Conservation (phyloP, 495 filamentous ascomycete genomes). For the Tuber brumale region DNA sequence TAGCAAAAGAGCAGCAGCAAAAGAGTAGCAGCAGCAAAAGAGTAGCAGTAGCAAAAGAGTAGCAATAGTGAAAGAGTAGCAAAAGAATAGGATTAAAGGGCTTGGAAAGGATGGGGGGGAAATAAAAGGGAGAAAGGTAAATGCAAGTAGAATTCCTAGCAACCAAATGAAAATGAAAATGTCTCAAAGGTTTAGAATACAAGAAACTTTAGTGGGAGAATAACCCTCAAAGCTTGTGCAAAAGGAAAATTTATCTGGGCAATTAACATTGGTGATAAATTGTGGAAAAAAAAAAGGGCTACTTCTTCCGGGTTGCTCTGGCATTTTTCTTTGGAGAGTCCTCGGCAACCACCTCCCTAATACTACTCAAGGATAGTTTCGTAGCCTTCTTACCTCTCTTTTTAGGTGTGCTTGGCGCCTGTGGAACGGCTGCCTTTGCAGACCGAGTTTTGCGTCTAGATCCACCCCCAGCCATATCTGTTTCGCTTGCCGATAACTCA, state of each 20-base stretch:
- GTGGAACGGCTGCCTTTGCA: conserved; percentile 12
- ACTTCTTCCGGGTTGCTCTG: conserved; percentile 19
- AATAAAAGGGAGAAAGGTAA: background rate
- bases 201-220: background rate
- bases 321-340: conserved; percentile 19
- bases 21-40: too few relatives aligned
- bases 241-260: background rate
- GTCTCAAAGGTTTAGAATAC: conserved; percentile 7
- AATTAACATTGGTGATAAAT: background rate
- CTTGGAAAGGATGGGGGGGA: background rate
- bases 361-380: conserved; percentile 21
- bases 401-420: conserved; percentile 12
- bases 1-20: background rate
- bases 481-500: background rate
- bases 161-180: background rate
- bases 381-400: conserved; percentile 17
- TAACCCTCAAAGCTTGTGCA: conserved; percentile 4
- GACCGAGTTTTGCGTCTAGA: conserved; percentile 1
- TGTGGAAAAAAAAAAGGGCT: background rate
- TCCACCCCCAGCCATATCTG: background rate
- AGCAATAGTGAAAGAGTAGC: background rate
- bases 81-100: background rate
- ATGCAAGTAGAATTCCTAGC: background rate
- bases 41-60: background rate
- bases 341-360: conserved; percentile 23